Evolutionary conservation across 1,284 basidiomycete species (phyloP).

Genomic region (Malassezia vespertilionis): DNA sequence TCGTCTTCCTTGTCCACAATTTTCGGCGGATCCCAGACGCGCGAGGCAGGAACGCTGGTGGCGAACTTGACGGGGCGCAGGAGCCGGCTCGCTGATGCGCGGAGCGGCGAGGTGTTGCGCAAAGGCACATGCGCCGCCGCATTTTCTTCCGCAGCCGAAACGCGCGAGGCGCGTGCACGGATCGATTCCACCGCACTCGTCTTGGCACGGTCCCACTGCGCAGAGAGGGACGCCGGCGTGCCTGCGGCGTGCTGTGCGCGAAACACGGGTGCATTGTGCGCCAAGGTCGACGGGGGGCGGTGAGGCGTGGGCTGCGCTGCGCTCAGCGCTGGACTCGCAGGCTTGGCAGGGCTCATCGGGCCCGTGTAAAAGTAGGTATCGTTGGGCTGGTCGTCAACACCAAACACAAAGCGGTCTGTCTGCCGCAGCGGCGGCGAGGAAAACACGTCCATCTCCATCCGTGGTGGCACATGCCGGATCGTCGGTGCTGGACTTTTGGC

Average conservation of each 20-base stretch:
- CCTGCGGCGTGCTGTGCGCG: not conserved
- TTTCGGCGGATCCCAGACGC: slow-evolving; percentile 11
- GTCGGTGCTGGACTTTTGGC: not conserved
- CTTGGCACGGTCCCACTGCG: not conserved
- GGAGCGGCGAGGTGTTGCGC: not conserved
- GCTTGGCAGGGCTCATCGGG: not conserved
- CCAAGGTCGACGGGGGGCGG: slow-evolving; percentile 4
- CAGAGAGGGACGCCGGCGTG: not conserved
- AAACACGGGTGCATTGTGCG: slow-evolving; percentile 4
- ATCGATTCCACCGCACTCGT: no score
- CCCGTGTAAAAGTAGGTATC: not conserved
- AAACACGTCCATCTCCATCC: not conserved
- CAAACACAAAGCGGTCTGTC: no score
- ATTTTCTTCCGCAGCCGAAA: not conserved
- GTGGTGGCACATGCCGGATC: not conserved
- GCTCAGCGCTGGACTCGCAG: not conserved
- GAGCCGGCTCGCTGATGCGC: not conserved
- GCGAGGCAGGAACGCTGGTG: slow-evolving; percentile 7
- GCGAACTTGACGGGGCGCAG: slow-evolving; percentile 8
- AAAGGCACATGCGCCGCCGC: not conserved
- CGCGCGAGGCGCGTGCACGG: not conserved
- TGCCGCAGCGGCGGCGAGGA: slow-evolving; percentile 1
- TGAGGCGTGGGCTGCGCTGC: not conserved
- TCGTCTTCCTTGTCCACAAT: not conserved
- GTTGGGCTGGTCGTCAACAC: not conserved